A percentile compares a stretch with the other conserved stretches of the same genome.
phyloP scores from a whole-genome alignment of 768 basidiomycete genomes.

The Serendipita sp. region DNA sequence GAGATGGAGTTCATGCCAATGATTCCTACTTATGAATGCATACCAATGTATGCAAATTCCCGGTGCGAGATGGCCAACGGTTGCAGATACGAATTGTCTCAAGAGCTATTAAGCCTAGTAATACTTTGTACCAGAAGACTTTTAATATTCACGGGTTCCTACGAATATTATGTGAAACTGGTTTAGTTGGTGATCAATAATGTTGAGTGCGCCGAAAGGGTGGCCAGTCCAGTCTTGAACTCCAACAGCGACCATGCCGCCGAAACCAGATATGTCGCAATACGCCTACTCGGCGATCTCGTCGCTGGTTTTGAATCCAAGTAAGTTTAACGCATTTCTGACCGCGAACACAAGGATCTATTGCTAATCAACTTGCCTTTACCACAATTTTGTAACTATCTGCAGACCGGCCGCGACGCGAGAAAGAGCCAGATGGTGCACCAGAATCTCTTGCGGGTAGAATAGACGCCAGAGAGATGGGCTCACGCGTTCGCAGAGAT shows the following conservation, averaged over 20 bases:
- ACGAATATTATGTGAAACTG: not conserved
- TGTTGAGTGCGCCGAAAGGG: not conserved
- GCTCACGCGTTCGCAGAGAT: conserved; percentile 69
- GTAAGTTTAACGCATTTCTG: conserved; percentile 15
- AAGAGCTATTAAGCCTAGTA: too few relatives aligned
- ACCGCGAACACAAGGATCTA: too few relatives aligned
- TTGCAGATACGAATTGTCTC: too few relatives aligned
- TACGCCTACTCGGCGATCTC: conserved; percentile 97
- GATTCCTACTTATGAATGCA: too few relatives aligned
- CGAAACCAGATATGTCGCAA: conserved; percentile 55
- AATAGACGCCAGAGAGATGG: conserved; percentile 86
- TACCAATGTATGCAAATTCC: too few relatives aligned
- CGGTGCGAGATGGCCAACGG: too few relatives aligned
- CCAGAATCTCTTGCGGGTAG: conserved; percentile 84
- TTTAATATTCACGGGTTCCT: too few relatives aligned
- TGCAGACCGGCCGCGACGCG: conserved; percentile 59
- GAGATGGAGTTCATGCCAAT: too few relatives aligned
- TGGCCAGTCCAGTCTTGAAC: not conserved
- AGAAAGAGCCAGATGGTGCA: conserved; percentile 94
- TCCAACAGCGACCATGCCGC: not conserved
- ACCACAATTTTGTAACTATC: too few relatives aligned
- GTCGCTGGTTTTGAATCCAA: conserved; percentile 83
- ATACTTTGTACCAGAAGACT: too few relatives aligned
- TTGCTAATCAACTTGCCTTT: too few relatives aligned
- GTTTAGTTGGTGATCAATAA: not conserved